A percentile compares a stretch with the other conserved stretches of the same genome.
phyloP scores from a whole-genome alignment of 139 green algal genomes.

The Diplosphaera chodatii region DNA sequence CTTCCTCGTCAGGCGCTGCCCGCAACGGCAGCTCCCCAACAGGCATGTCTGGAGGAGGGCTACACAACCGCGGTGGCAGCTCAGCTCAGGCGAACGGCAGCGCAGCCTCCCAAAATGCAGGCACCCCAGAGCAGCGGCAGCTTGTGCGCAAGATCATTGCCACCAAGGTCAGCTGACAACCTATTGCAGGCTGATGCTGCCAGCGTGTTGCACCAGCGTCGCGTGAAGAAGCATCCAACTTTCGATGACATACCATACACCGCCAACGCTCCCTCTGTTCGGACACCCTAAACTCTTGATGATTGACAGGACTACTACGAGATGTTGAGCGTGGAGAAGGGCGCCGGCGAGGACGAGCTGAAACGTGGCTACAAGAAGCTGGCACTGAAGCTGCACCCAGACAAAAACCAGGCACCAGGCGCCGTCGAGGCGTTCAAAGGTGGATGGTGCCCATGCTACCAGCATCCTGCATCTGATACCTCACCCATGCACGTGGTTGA shows the following conservation, averaged over 20 bases:
- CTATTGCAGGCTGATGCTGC: no score
- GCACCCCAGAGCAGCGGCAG: not conserved
- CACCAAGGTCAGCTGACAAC: no score
- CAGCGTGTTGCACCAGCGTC: no score
- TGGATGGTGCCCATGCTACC: not conserved
- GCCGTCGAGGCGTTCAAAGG: slow-evolving; percentile 58
- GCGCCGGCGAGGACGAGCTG: slow-evolving; percentile 32
- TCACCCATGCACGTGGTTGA: no score
- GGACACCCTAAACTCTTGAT: not conserved
- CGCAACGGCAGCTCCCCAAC: no score
- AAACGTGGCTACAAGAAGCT: slow-evolving; percentile 66
- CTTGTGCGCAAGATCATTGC: not conserved
- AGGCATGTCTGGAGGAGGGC: not conserved
- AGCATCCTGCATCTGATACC: no score
- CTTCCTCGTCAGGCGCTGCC: not conserved
- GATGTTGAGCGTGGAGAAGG: slow-evolving; percentile 24
- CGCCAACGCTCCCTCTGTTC: not conserved
- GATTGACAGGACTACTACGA: slow-evolving; percentile 40
- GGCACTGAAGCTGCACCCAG: slow-evolving; percentile 85
- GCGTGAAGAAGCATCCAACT: no score
- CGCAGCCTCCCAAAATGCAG: not conserved
- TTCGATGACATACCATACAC: no score
- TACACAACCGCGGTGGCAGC: not conserved
- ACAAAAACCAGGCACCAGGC: slow-evolving; percentile 75
- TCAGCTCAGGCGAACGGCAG: no score